Conservation (phyloP, 495 filamentous ascomycete genomes). For the Aspergillus campestris region DNA sequence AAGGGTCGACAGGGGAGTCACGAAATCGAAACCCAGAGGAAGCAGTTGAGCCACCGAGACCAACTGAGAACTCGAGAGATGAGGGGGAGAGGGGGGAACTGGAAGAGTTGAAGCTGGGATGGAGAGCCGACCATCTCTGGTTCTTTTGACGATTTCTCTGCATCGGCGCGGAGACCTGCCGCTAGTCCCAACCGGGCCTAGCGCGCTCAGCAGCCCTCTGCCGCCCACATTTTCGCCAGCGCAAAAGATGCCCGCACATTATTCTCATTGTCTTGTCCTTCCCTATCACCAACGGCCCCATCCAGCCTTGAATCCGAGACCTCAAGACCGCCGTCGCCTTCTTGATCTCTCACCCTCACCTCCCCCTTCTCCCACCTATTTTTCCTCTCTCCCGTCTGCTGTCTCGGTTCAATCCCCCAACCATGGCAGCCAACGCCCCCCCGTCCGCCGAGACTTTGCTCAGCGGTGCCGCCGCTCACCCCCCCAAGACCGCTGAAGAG, state of each 20-base stretch:
- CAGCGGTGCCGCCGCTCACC: constrained; percentile 43
- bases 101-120: constrained; percentile 10
- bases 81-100: constrained; percentile 5
- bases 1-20: background rate
- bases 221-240: constrained; percentile 36
- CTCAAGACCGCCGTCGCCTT: constrained; percentile 1
- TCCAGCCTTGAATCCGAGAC: background rate
- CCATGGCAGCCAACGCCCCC: constrained; percentile 61
- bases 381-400: constrained; percentile 7
- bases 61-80: background rate
- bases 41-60: background rate
- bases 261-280: background rate
- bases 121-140: constrained; percentile 6
- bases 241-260: constrained; percentile 25
- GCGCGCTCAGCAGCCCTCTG: constrained; percentile 25
- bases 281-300: constrained; percentile 1
- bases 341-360: constrained; percentile 6
- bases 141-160: constrained; percentile 15
- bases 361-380: constrained; percentile 8
- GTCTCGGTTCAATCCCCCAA: constrained; percentile 12
- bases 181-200: constrained; percentile 25
- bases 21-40: constrained; percentile 1
- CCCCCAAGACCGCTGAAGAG: constrained; percentile 42
- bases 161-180: constrained; percentile 18
- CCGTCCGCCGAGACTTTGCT: constrained; percentile 46